Conservation (phyloP, 495 filamentous ascomycete genomes). For the Cairneyella variabilis region DNA sequence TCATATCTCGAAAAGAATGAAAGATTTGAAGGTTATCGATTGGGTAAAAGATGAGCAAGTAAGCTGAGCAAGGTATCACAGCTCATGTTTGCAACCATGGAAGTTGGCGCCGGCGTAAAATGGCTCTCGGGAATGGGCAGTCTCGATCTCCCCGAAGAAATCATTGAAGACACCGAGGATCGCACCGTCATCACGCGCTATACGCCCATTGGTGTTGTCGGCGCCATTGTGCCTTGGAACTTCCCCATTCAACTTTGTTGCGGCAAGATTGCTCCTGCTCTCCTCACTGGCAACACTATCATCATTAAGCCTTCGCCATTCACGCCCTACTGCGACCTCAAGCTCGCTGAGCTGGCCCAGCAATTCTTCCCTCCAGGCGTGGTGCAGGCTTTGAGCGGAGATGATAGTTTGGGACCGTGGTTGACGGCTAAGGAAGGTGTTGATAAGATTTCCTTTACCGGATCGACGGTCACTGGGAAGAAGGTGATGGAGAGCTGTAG, state of each 20-base stretch:
- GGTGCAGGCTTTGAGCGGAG: constrained; percentile 53
- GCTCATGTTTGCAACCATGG: neutral
- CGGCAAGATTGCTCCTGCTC: constrained; percentile 41
- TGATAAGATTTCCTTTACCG: constrained; percentile 59
- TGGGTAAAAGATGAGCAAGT: too few relatives aligned
- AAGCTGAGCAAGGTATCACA: too few relatives aligned
- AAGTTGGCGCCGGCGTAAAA: neutral
- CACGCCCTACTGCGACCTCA: constrained; percentile 55
- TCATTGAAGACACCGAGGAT: constrained; percentile 33
- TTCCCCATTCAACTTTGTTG: constrained; percentile 33
- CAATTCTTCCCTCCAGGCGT: constrained; percentile 55
- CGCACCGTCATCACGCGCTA: constrained; percentile 33
- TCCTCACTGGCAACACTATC: constrained; percentile 43
- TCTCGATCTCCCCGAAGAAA: constrained; percentile 12
- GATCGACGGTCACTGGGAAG: constrained; percentile 51
- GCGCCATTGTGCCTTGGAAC: constrained; percentile 48
- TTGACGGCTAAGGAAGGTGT: constrained; percentile 52
- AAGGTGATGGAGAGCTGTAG: constrained; percentile 48
- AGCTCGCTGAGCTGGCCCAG: constrained; percentile 51
- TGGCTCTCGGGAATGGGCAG: neutral
- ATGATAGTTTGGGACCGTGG: constrained; percentile 49
- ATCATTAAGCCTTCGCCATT: constrained; percentile 50
- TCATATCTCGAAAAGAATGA: too few relatives aligned
- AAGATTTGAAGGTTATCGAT: too few relatives aligned
- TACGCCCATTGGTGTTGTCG: constrained; percentile 30